Base-by-base conservation (phyloP, 805 yeast genomes). In the fission yeast (Schizosaccharomyces pombe) region DNA sequence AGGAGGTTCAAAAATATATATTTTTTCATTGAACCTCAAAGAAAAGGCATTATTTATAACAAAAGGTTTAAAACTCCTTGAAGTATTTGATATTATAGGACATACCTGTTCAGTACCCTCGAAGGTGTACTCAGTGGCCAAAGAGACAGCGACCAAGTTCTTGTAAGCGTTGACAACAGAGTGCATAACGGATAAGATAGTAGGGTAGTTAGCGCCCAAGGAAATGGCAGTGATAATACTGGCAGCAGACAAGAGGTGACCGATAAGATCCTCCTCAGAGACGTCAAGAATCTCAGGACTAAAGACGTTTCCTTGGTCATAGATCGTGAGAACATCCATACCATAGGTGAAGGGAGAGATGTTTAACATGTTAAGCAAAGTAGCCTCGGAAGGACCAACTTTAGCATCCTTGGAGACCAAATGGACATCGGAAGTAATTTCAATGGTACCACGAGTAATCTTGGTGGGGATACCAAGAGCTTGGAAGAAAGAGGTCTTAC, bases 361-460 rank as follows among this genome's bases (percentile, higher is more conserved):
- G 91, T 89, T 81, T 77, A 91, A 81, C 97, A 91, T 85, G 86
- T 91, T 91, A 73, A 91, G 82, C 75, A 91, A 78, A 65, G 95
- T 71, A 65, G 99, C 97, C 80, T 91, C 99, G 67, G 98, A 91
- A 68, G 89, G 94, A 78, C 99, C 99, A 68, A 91, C 98, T 75
- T 76, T 85, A 61, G 69, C 68, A 68, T 85, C 84, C 61, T 81
- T 80, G 61, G 75, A 79, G 69, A 87, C 94, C 71, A 91, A 95
- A 78, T 84, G 84, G 68, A 91, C 94, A 70, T 91, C 98, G 66
- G 82, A 74, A 73, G 85, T 86, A 75, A 91, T 91, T 78, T 91
- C 99, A 81, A 91, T 91, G 76, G 95, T 86, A 91, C 99, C 99
- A 84, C 99, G 87, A 75, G 95, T 91, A 86, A 91, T 91, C 93